Evolutionary conservation across 768 basidiomycete species (phyloP).

Genomic region (Flagelloscypha sp.): DNA sequence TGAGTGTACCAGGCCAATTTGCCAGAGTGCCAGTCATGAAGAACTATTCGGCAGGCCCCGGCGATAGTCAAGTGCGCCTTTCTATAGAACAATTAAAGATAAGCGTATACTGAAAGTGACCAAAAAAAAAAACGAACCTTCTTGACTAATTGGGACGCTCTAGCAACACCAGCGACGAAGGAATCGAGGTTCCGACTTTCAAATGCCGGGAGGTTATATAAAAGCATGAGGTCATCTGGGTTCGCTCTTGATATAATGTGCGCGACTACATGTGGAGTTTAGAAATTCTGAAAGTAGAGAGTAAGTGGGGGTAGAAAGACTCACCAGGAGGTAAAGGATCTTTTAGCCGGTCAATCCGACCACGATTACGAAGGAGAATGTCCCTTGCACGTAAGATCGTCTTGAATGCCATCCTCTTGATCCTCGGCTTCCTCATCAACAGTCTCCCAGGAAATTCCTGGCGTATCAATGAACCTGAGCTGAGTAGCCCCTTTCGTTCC

Average conservation of each 20-base stretch:
- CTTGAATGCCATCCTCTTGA: slow-evolving; percentile 16
- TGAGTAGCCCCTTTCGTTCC: slow-evolving; percentile 36
- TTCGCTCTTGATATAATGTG: slow-evolving; percentile 63
- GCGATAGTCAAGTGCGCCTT: slow-evolving; percentile 64
- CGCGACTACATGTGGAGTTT: slow-evolving; percentile 35
- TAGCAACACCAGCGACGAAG: slow-evolving; percentile 72
- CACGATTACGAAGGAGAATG: slow-evolving; percentile 69
- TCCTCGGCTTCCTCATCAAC: slow-evolving; percentile 30
- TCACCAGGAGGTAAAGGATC: slow-evolving; percentile 65
- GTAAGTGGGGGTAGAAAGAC: slow-evolving; percentile 18
- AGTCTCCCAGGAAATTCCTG: slow-evolving; percentile 60
- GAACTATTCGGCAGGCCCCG: slow-evolving; percentile 67
- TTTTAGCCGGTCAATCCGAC: slow-evolving; percentile 78
- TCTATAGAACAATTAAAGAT: slow-evolving; percentile 35
- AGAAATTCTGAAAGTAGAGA: slow-evolving; percentile 9
- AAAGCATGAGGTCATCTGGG: slow-evolving; percentile 81
- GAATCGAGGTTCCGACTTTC: slow-evolving; percentile 53
- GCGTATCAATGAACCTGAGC: slow-evolving; percentile 77
- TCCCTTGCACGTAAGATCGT: slow-evolving; percentile 46
- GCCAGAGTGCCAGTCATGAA: slow-evolving; percentile 79
- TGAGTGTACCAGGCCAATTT: slow-evolving; percentile 66
- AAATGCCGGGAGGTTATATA: slow-evolving; percentile 80
- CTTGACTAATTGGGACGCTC: slow-evolving; percentile 65
- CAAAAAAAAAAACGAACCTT: slow-evolving; percentile 41
- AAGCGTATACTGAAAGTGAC: slow-evolving; percentile 6